These are phyloP conservation scores for Epichloe brachyelytri DNA, from an alignment of 2,329 filamentous ascomycete genomes.

Conservation along the genomic window DNA sequence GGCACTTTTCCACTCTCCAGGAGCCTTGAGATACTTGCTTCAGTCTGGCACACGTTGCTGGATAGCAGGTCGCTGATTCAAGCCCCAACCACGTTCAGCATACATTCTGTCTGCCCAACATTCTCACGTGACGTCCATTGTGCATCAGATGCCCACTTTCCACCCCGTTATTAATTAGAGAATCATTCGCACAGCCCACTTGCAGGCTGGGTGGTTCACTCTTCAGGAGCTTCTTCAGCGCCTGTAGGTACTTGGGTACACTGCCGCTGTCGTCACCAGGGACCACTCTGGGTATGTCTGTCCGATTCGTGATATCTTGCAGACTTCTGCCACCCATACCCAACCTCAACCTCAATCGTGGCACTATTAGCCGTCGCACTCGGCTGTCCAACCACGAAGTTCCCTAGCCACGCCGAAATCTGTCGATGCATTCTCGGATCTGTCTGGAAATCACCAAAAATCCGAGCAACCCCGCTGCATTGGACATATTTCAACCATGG, in stretches of 20 bases:
- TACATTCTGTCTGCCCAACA: too few species aligned
- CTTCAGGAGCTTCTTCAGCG: background rate
- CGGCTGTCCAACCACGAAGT: background rate
- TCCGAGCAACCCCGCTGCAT: conserved; percentile 20
- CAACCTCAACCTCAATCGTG: background rate
- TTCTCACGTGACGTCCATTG: too few species aligned
- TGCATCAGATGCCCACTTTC: too few species aligned
- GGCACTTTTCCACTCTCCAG: too few species aligned
- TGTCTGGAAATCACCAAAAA: conserved; percentile 8
- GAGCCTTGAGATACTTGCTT: too few species aligned
- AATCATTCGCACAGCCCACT: too few species aligned
- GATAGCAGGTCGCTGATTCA: too few species aligned
- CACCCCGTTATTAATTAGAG: too few species aligned
- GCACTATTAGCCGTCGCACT: background rate
- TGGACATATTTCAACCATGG: conserved; percentile 21
- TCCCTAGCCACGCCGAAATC: background rate
- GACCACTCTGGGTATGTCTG: background rate
- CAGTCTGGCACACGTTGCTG: too few species aligned
- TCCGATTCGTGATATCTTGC: background rate
- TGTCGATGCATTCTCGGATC: conserved; percentile 15
- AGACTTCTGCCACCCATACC: background rate
- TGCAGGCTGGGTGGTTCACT: too few species aligned
- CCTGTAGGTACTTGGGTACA: background rate
- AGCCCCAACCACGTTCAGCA: too few species aligned
- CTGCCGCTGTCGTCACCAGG: conserved; percentile 2